Base-by-base conservation (phyloP, 73 alveolate genomes). In the Paramecium caudatum region DNA sequence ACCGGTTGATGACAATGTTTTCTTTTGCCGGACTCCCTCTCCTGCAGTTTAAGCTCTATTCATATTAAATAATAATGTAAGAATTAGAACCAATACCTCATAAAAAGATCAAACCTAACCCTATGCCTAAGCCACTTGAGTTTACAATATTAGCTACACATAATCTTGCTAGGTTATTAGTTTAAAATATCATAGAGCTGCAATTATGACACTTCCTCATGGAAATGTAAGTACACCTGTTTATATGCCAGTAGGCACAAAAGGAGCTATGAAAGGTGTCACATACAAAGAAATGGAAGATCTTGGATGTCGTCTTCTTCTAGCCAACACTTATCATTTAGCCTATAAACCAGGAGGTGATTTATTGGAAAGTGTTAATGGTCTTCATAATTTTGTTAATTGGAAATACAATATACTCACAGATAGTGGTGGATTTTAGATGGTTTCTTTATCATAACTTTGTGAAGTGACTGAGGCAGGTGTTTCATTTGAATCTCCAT, bases 391-490 rank as follows among this genome's bases (percentile, higher is more conserved):
- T 80, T 97, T 97, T 93, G 96, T 96, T 97, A 91, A 93, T 65
- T 99, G 99, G 88, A 62, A 83, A 47, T 39, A 90, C 55, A 98
- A 98, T 94, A 93, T 98, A 65, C 94, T 99, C 50, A 99, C 99
- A 0, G 99, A 99, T 94, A 92, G 99, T 91, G 99, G 99, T 1
- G 99, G 99, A 45, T 99, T 99, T 92, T 98, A 99, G 92, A 98
- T 99, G 95, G 99, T 98, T 82, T 98, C 99, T 2, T 93, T 99
- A 49, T 92, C 95, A 19, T 95, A 97, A 90, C 94, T 95, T 13
- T 84, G 95, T 94, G 94, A 92, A 94, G 63, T 94, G 13, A 95
- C 98, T 74, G 99, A 99, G 91, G 97, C 92, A 21, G 99, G 99
- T 4, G 99, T 99, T 16, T 94, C 95, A 82, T 98, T 98, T 91